Evolutionary conservation across 1,139 yeast species (phyloP).

Genomic region (Pichia inconspicua): DNA sequence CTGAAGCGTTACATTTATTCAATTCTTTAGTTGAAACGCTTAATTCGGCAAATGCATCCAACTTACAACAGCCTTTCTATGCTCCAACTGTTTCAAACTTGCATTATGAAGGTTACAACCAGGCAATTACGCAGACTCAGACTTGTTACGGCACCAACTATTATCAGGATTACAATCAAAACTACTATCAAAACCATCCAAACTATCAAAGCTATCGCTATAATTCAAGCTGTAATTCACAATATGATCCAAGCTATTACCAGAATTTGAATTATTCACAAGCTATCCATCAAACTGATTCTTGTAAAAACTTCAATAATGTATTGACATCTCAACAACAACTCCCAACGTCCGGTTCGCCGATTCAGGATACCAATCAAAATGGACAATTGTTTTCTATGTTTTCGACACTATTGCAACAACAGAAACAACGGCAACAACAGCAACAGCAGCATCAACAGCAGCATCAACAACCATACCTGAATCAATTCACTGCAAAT

Average conservation of each 20-base stretch:
- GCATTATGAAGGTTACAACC: neutral
- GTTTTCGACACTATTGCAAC: neutral
- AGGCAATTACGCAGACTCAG: no score
- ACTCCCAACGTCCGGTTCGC: neutral
- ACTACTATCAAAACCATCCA: no score
- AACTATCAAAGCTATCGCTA: neutral
- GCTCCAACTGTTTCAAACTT: neutral
- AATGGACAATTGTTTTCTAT: neutral
- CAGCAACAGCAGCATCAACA: no score
- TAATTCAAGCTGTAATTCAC: no score
- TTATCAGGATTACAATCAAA: no score
- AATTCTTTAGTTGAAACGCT: constrained; percentile 4
- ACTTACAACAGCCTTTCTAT: neutral
- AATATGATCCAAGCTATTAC: no score
- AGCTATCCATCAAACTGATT: neutral
- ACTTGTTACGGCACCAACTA: no score
- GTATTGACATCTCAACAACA: no score
- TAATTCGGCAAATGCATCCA: neutral
- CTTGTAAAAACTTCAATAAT: no score
- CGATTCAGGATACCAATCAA: neutral
- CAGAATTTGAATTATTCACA: neutral
- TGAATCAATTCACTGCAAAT: no score
- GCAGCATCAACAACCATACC: no score
- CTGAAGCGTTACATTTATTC: constrained; percentile 5
- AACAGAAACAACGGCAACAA: constrained; percentile 1